Evolutionary conservation across 78 protist genomes (phyloP), one percentile per base, ranked within the genome.

Genomic region (Pigoraptor vietnamica): DNA sequence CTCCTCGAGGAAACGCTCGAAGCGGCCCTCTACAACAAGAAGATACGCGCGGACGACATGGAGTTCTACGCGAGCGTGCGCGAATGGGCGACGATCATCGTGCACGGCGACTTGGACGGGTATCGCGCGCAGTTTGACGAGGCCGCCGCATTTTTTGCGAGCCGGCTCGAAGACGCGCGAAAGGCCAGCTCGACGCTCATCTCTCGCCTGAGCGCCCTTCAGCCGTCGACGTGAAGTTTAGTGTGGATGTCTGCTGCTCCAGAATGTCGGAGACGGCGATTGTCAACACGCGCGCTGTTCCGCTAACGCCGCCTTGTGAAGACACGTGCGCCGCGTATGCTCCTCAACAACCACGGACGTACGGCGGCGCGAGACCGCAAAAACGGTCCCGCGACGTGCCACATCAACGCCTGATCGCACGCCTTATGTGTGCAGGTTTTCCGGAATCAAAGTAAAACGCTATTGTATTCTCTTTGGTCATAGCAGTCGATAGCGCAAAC

Each of bases 81-180:
- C 6, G 94, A 92, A 37, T 92, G 94, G 94, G 86, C 87, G 21
- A 89, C 94, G 39, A 55, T 92, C 39, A 92, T 92, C 35, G 24
- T 33, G 38, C 35, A 92, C 83, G 92, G 89, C 10, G 94, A 92
- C 29, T 25, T 24, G 14, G 55, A 24, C 23, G 93, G 90, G 1
- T 92, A 92, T 86, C 40, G 35, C 39, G 40, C 19, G 56, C 91
- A 89, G 29, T 92, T 92, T 79, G 21, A 25, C 1, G 34, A 25
- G 34, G 84, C 32, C 9, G 34, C 34, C 32, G 34, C 21, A 25
- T 79, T 79, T 19, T 79, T 79, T 79, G 84, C 1, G n/a, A 79
- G 84, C 84, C 23, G 84, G n/a, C n/a, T 79, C 35, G 34, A 79
- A 25, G 84, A 79, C 32, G 84, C 34, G 32, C 32, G 21, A 14